Percentiles rank a stretch among this genome's conserved stretches.
These are phyloP conservation scores for Acrodontium crateriforme DNA, from an alignment of 2,329 filamentous ascomycete species.

Conservation along the genomic window DNA sequence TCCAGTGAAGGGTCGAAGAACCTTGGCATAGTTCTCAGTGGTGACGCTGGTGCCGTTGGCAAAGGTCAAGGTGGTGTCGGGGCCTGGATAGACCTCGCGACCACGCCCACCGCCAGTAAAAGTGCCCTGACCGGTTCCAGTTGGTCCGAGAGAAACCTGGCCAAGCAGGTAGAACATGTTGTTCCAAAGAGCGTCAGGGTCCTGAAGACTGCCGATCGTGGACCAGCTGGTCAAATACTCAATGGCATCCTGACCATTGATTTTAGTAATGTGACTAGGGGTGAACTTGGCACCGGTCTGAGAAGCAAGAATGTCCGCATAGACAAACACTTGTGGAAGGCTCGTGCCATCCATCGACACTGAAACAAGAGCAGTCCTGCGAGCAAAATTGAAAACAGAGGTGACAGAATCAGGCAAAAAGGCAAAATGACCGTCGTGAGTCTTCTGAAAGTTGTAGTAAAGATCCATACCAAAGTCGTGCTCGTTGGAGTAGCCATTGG, in stretches of 20 bases:
- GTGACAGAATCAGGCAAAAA: constrained; percentile 42
- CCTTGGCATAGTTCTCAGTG: constrained; percentile 31
- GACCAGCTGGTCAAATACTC: constrained; percentile 36
- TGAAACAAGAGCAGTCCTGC: constrained; percentile 41
- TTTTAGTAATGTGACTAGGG: constrained; percentile 38
- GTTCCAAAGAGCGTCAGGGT: constrained; percentile 44
- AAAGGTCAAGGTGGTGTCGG: constrained; percentile 30
- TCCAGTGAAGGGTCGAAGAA: constrained; percentile 27
- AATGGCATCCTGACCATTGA: constrained; percentile 43
- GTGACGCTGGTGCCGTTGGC: constrained; percentile 30
- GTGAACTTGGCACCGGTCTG: constrained; percentile 27
- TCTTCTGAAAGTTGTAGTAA: constrained; percentile 37
- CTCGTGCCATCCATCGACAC: constrained; percentile 46
- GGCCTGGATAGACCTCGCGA: constrained; percentile 29
- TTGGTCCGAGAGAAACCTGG: constrained; percentile 27
- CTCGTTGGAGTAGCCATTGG: constrained; percentile 26
- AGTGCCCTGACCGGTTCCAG: constrained; percentile 28
- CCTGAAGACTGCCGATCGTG: constrained; percentile 37
- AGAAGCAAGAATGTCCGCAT: constrained; percentile 32
- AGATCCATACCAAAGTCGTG: constrained; percentile 38
- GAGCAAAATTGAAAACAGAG: constrained; percentile 37
- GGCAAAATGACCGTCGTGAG: constrained; percentile 52
- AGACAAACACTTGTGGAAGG: constrained; percentile 44
- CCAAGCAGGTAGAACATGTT: constrained; percentile 34
- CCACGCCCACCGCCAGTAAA: constrained; percentile 33